Evolutionary conservation across 1,284 basidiomycete species (phyloP), one percentile per base, ranked within the genome.

Genomic region (Apiotrichum porosum): DNA sequence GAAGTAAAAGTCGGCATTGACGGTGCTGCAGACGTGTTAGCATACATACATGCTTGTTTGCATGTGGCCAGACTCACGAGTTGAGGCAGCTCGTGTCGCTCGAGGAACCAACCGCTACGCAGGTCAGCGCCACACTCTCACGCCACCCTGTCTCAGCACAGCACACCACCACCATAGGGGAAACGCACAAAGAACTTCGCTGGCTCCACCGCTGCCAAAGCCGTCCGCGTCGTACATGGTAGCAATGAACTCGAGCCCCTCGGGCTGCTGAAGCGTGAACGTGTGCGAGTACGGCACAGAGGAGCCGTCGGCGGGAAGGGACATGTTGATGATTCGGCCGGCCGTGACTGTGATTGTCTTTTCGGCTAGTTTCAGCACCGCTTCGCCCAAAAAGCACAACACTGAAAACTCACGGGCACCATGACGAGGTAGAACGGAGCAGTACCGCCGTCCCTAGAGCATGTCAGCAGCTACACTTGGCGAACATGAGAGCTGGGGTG

Each of bases 211-310:
- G 9, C 54, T 54, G 2, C 66, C 68, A 31, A 58, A 69, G 1
- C 69, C 69, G 2, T 49, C 52, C 9, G 62, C 44, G 53, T 71
- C 69, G 30, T 54, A 63, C 62, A 71, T 63, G 5, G 65, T 58
- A 3, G 60, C 56, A 10, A 69, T 26, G 32, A 71, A 62, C 43
- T 66, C 46, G 36, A 68, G 42, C 12, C 63, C 65, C 3, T 56
- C 45, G 1, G 67, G 67, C 46, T 68, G 54, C 17, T 54, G 47
- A 26, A 71, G 51, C 9, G 43, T 37, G 42, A 68, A 63, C 4
- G 58, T 60, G 43, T 65, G 57, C 13, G 15, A 28, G 37, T 48
- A 54, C 6, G 52, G 52, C 1, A 62, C 51, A n/a, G n/a, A n/a
- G 6, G 23, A 30, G 8, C 53, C 48, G 9, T 50, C 37, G 4